These are phyloP conservation scores for Aspergillus quadrilineatus DNA, from an alignment of 2,329 filamentous ascomycete species.

Conservation along the genomic window DNA sequence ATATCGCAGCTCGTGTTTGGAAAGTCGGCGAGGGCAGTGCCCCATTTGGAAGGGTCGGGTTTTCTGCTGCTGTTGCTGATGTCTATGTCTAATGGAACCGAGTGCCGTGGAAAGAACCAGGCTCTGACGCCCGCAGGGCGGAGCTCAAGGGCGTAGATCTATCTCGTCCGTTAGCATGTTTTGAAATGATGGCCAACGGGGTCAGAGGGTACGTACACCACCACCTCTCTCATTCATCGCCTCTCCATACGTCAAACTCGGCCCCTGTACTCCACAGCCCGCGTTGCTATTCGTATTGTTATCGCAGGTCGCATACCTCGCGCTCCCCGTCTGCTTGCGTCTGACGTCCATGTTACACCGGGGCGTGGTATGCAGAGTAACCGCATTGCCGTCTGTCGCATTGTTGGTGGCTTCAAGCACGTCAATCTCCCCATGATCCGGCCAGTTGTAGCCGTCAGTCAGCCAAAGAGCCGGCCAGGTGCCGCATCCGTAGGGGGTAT, in stretches of 20 bases:
- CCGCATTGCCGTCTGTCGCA: constrained; percentile 55
- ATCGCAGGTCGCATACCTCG: constrained; percentile 50
- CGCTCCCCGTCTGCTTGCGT: constrained; percentile 54
- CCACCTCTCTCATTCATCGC: constrained; percentile 56
- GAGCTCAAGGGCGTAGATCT: constrained; percentile 62
- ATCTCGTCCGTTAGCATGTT: neutral
- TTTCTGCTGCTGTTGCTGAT: constrained; percentile 30
- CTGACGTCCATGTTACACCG: constrained; percentile 56
- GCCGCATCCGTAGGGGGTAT: constrained; percentile 63
- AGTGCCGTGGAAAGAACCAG: constrained; percentile 58
- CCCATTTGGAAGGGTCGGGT: constrained; percentile 64
- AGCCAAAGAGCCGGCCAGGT: constrained; percentile 69
- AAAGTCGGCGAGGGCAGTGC: constrained; percentile 63
- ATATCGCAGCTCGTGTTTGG: constrained; percentile 63
- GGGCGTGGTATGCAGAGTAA: constrained; percentile 60
- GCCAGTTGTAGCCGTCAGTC: constrained; percentile 61
- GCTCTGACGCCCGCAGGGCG: constrained; percentile 60
- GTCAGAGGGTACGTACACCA: constrained; percentile 39
- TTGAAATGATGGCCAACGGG: too few species aligned
- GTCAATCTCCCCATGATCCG: constrained; percentile 64
- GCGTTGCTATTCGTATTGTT: constrained; percentile 54
- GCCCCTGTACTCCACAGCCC: constrained; percentile 57
- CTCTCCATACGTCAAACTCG: constrained; percentile 49
- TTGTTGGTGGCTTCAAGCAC: constrained; percentile 61
- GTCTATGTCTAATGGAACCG: constrained; percentile 55